phyloP scores from a whole-genome alignment of 371 early-diverging fungal genomes.

The Lichtheimia ramosa region DNA sequence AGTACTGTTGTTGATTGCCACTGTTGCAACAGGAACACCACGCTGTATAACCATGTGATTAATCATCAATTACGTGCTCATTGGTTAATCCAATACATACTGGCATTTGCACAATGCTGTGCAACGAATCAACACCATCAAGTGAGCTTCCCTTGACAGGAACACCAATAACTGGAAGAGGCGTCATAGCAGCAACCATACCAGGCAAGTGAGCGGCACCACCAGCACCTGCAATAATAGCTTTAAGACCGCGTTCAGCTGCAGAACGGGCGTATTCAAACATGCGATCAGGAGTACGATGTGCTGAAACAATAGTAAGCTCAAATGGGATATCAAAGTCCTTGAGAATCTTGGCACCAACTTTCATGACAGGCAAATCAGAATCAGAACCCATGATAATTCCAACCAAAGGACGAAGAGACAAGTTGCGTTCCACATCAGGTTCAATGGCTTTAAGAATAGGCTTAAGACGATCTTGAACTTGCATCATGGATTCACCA shows the following conservation, averaged over 20 bases:
- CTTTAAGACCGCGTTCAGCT: slow-evolving; percentile 86
- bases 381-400: slow-evolving; percentile 98
- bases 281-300: slow-evolving; percentile 94
- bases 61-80: background rate
- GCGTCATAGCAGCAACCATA: slow-evolving; percentile 96
- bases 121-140: slow-evolving; percentile 94
- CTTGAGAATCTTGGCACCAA: slow-evolving; percentile 84
- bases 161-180: slow-evolving; percentile 96
- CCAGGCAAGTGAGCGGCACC: slow-evolving; percentile 98
- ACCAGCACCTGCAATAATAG: slow-evolving; percentile 96
- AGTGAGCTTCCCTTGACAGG: slow-evolving; percentile 90
- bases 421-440: slow-evolving; percentile 44
- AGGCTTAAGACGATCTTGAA: slow-evolving; percentile 59
- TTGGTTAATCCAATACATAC: slow-evolving; percentile 47
- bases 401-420: slow-evolving; percentile 78
- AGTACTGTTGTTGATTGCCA: slow-evolving; percentile 95
- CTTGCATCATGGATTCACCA: slow-evolving; percentile 78
- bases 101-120: slow-evolving; percentile 98
- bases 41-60: slow-evolving; percentile 55
- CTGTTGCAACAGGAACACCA: slow-evolving; percentile 96
- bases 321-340: slow-evolving; percentile 93
- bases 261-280: slow-evolving; percentile 88
- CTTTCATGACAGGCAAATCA: slow-evolving; percentile 92
- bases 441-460: slow-evolving; percentile 67
- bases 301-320: slow-evolving; percentile 93